Evolutionary conservation across 1,139 yeast genomes (phyloP), one percentile per base, ranked within the genome.

Genomic region (Suhomyces ambrosiae): DNA sequence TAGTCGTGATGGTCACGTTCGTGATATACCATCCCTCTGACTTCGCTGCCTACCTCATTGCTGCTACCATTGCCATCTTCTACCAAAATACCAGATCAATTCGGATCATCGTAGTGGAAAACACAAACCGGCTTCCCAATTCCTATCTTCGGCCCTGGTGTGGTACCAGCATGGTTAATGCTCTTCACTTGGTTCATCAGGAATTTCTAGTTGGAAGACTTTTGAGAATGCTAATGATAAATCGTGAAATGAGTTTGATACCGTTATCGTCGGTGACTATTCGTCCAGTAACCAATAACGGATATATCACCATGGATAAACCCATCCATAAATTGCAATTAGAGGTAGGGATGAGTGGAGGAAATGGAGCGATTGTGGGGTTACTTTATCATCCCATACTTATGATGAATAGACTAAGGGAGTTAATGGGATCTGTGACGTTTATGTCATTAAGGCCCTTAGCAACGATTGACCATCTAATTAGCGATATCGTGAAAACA

Each of bases 131-230:
- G 11, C 27, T 23, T 11, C 34, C 35, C 2, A 37, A 32, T 27
- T 44, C 31, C 19, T 48, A 38, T 17, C 24, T 42, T 24, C 38
- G 37, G 30, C 61, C 62, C 3, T 58, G 62, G 61, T 60, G 64
- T 45, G 64, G 63, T 2, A 47, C 47, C 16, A 50, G 47, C 18
- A 56, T 56, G 4, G 30, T 54, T 8, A 52, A 43, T 23, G 40
- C 42, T 28, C 40, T 32, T 3, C 42, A 40, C 4, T 38, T 46
- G 11, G 29, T 18, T 9, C 38, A 41, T 21, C 36, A 37, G 26
- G 37, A 38, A 12, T 32, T 44, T n/a, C 21, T 48, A 4, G 14
- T 35, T n/a, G n/a, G n/a, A n/a, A n/a, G n/a, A n/a, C n/a, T n/a
- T n/a, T n/a, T n/a, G n/a, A n/a, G n/a, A n/a, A n/a, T n/a, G n/a